These are phyloP conservation scores for Metarhizium rileyi DNA, from an alignment of 2,329 filamentous ascomycete genomes.

Conservation along the genomic window DNA sequence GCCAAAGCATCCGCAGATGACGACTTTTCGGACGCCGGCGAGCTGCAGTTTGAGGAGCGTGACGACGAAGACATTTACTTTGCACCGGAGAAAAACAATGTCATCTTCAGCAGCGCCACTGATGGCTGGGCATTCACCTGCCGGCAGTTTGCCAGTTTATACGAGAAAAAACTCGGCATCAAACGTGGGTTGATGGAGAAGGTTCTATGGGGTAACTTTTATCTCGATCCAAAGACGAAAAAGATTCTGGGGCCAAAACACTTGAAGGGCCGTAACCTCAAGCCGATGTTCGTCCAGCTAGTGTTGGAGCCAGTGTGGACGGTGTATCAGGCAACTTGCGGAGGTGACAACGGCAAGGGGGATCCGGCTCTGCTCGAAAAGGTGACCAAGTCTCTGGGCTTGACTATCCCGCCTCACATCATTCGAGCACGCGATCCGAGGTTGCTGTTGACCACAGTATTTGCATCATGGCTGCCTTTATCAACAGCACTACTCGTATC, in stretches of 20 bases:
- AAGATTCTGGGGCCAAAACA: constrained; percentile 86
- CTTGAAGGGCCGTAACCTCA: constrained; percentile 80
- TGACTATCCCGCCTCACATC: constrained; percentile 77
- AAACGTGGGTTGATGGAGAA: constrained; percentile 83
- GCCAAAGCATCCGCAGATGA: constrained; percentile 46
- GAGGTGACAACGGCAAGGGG: constrained; percentile 72
- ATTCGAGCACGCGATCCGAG: constrained; percentile 75
- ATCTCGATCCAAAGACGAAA: constrained; percentile 93
- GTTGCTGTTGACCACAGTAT: constrained; percentile 75
- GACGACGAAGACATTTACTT: constrained; percentile 98
- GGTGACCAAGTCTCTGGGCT: constrained; percentile 82
- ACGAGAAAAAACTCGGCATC: constrained; percentile 95
- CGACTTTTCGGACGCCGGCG: constrained; percentile 43
- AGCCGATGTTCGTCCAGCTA: constrained; percentile 95
- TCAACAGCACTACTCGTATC: constrained; percentile 90
- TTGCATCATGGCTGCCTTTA: constrained; percentile 81
- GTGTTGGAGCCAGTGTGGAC: constrained; percentile 96
- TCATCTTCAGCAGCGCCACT: constrained; percentile 95
- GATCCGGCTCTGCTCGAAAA: constrained; percentile 80
- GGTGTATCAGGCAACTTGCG: constrained; percentile 82
- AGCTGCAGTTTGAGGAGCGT: constrained; percentile 71
- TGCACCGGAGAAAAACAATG: constrained; percentile 95
- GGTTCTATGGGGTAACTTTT: constrained; percentile 94
- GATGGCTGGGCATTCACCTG: constrained; percentile 99
- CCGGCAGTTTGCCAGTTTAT: constrained; percentile 83